Conservation (phyloP, 495 filamentous ascomycete species). For the Aspergillus funiculosus region DNA sequence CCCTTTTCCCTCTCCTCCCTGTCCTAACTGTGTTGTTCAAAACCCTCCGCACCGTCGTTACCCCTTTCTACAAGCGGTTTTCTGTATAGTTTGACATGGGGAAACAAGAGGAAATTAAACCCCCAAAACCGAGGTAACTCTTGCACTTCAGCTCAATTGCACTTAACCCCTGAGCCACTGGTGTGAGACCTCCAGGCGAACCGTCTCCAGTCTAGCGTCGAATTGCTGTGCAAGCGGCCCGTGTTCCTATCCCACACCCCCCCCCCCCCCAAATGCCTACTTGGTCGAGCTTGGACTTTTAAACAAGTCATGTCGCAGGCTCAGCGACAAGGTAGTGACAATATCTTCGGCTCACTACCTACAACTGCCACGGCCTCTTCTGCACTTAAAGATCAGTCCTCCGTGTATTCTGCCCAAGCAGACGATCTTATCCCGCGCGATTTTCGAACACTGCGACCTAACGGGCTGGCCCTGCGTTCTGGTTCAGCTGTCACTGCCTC, state of each 20-base stretch:
- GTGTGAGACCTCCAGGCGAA: conserved; percentile 13
- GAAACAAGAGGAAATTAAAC: not conserved
- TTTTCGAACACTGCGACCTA: conserved; percentile 29
- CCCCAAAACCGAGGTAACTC: not conserved
- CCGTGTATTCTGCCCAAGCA: conserved; percentile 13
- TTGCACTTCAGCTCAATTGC: not conserved
- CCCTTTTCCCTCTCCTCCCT: conserved; percentile 3
- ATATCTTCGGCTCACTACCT: conserved; percentile 15
- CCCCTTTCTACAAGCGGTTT: conserved; percentile 3
- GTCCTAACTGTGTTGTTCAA: conserved; percentile 2
- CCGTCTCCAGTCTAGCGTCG: conserved; percentile 15
- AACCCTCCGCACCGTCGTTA: not conserved
- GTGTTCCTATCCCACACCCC: conserved; percentile 12
- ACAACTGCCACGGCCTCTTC: conserved; percentile 9
- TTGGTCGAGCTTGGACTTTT: conserved; percentile 23
- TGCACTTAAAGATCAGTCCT: conserved; percentile 16
- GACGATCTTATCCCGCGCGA: conserved; percentile 30
- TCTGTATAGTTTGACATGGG: conserved; percentile 1
- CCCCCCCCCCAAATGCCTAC: conserved; percentile 13
- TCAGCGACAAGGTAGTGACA: conserved; percentile 31
- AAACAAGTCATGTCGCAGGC: conserved; percentile 40
- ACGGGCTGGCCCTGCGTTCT: conserved; percentile 24
- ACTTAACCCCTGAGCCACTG: conserved; percentile 17
- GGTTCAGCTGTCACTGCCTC: conserved; percentile 21
- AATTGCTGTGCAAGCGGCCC: conserved; percentile 10